phyloP scores from a whole-genome alignment of 495 filamentous ascomycete genomes.

The Halenospora varia region DNA sequence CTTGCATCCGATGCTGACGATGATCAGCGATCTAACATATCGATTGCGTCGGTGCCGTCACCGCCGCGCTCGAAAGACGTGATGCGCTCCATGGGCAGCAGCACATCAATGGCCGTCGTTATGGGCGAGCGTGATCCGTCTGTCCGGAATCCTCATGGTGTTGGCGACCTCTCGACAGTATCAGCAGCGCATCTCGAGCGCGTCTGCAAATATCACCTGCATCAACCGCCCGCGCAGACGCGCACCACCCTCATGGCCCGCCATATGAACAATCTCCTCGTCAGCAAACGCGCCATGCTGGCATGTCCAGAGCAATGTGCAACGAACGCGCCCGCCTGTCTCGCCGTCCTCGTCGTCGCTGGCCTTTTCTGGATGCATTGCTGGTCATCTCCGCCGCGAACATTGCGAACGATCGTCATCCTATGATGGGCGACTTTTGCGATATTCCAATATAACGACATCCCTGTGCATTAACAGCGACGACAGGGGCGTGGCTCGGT shows the following conservation, averaged over 20 bases:
- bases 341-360: background rate
- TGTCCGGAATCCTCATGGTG: too few species aligned
- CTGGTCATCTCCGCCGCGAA: slow-evolving; percentile 1
- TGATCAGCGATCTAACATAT: slow-evolving; percentile 14
- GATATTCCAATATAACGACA: background rate
- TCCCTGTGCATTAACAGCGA: slow-evolving; percentile 1
- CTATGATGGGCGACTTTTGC: background rate
- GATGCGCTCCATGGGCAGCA: background rate
- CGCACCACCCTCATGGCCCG: too few species aligned
- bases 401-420: background rate
- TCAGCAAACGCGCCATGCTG: background rate
- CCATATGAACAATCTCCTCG: background rate
- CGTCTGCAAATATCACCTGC: background rate
- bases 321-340: background rate
- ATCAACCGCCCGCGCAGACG: background rate
- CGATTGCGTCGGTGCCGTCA: background rate
- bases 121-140: too few species aligned
- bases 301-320: background rate
- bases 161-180: too few species aligned
- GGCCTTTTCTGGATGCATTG: background rate
- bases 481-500: background rate
- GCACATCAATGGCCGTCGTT: too few species aligned
- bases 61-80: background rate
- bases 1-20: slow-evolving; percentile 5
- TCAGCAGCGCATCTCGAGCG: background rate